Conservation (phyloP, 129 eudicot species). For the Centaurea solstitialis region DNA sequence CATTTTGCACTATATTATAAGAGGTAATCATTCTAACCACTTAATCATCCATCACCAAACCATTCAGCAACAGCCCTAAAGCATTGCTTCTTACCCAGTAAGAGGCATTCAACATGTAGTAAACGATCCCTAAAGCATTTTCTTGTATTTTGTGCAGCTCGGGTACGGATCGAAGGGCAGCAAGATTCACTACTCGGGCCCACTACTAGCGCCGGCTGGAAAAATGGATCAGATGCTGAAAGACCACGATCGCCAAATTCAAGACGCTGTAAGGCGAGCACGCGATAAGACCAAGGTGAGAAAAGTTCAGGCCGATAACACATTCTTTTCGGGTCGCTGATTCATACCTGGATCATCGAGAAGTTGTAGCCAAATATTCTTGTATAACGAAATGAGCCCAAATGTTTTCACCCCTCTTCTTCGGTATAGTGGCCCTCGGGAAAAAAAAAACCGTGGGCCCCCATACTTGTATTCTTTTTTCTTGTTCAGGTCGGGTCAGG, state of each 20-base stretch:
- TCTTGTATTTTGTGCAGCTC: constrained; percentile 37
- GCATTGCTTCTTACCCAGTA: background rate
- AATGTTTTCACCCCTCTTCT: constrained; percentile 11
- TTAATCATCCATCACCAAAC: too few species aligned
- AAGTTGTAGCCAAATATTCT: constrained; percentile 20
- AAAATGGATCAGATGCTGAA: constrained; percentile 79
- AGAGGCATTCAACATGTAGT: background rate
- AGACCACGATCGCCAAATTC: constrained; percentile 92
- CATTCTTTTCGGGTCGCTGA: constrained; percentile 76
- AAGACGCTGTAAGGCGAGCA: constrained; percentile 88
- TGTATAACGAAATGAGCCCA: constrained; percentile 24
- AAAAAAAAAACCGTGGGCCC: background rate
- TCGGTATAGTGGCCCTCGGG: constrained; percentile 26
- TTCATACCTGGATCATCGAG: too few species aligned
- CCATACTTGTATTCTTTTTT: constrained; percentile 6
- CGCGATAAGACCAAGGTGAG: constrained; percentile 73
- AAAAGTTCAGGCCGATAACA: constrained; percentile 56
- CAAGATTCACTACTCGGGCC: constrained; percentile 91
- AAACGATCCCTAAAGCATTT: background rate
- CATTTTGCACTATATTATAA: too few species aligned
- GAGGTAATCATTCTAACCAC: too few species aligned
- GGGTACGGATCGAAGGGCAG: constrained; percentile 87
- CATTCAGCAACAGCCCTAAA: too few species aligned
- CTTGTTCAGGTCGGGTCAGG: background rate
- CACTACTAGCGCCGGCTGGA: constrained; percentile 69